These are phyloP conservation scores for Xylariaceae sp. DNA, from an alignment of 2,329 filamentous ascomycete species.

Conservation along the genomic window DNA sequence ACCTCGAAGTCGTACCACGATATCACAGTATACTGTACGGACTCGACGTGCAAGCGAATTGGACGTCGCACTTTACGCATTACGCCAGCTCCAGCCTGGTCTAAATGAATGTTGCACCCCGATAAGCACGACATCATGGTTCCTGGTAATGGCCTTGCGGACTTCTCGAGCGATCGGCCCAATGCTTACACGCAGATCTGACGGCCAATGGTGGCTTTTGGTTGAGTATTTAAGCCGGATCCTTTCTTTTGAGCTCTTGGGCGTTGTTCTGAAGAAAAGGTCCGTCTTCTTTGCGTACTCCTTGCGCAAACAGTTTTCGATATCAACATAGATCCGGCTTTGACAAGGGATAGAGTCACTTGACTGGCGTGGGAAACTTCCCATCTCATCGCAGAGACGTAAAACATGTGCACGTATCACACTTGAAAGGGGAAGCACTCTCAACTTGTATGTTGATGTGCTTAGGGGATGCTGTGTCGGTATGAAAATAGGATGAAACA, in stretches of 20 bases:
- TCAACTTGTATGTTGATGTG: background rate
- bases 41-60: slow-evolving; percentile 8
- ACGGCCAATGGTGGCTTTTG: slow-evolving; percentile 1
- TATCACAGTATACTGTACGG: background rate
- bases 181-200: slow-evolving; percentile 5
- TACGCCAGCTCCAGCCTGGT: slow-evolving; percentile 20
- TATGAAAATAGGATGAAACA: background rate
- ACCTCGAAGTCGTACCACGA: slow-evolving; percentile 17
- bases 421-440: slow-evolving; percentile 6
- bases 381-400: slow-evolving; percentile 5
- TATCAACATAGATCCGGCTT: background rate
- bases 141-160: slow-evolving; percentile 15
- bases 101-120: slow-evolving; percentile 20
- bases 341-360: slow-evolving; percentile 2
- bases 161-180: slow-evolving; percentile 11
- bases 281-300: slow-evolving; percentile 4
- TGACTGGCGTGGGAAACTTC: slow-evolving; percentile 13
- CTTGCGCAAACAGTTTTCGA: slow-evolving; percentile 4
- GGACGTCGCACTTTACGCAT: slow-evolving; percentile 14
- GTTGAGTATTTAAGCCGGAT: background rate
- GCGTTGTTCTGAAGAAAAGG: slow-evolving; percentile 11
- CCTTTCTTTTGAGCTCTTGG: slow-evolving; percentile 2
- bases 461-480: background rate
- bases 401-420: slow-evolving; percentile 7
- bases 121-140: slow-evolving; percentile 10